Evolutionary conservation across 352 stramenopile species (phyloP), one percentile per base, ranked within the genome.

Genomic region (Globisporangium sylvaticum): DNA sequence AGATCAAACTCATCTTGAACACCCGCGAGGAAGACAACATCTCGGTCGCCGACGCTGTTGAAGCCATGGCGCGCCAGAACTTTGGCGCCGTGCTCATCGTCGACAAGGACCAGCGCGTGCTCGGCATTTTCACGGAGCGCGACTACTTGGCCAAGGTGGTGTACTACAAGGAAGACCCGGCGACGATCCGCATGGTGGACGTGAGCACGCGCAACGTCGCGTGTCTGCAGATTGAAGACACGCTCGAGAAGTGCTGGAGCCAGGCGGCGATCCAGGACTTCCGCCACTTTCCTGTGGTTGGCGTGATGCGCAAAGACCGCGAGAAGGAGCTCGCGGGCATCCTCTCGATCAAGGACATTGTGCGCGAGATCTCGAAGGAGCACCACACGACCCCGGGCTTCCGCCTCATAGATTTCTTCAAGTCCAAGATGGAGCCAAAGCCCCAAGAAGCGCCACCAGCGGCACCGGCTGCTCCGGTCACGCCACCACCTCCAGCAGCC

Each of bases 341-440:
- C 48, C 66, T 95, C 50, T 92, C 83, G 27, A 90, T 95, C 69
- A 95, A 95, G 71, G 87, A 95, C 64, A 89, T 95, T 63, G 85
- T 95, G 32, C 83, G 82, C 8, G 87, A 95, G 73, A 92, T 95
- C 63, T 91, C 83, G 18, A 90, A 91, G 67, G 84, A 87, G 61
- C 74, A 91, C 64, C 73, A 90, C 64, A 84, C 82, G 10, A 87
- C 79, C 20, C 82, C 77, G 6, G 87, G 84, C 25, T 95, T 92
- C 64, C 84, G 87, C 14, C 75, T 95, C 15, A 89, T 95, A 75
- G 87, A 95, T 55, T 95, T 92, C 55, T 85, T 95, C 65, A 95
- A 95, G 77, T 88, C 87, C 15, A 84, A 81, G 58, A 90, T 86
- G 75, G 75, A 89, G 66, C 75, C 80, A 14, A 83, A 89, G 29